A percentile compares a stretch with the other conserved stretches of the same genome.
These are phyloP conservation scores for Globisporangium spiculum DNA, from an alignment of 352 stramenopile genomes.

Conservation along the genomic window DNA sequence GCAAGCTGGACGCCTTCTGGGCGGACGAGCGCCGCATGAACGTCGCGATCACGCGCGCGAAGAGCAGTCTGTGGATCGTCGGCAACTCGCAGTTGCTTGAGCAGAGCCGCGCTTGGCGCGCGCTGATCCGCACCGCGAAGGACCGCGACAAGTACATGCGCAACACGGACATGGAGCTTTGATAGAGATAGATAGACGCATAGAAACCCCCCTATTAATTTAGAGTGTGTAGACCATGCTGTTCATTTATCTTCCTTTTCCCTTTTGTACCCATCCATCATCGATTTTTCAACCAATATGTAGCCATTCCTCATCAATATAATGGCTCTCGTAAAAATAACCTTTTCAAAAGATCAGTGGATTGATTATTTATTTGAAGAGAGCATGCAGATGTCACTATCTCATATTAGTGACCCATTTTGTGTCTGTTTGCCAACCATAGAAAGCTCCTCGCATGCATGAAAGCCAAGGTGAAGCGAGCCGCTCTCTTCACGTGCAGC, in stretches of 20 bases:
- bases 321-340: not conserved
- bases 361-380: constrained; percentile 12
- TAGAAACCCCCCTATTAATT: not conserved
- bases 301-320: constrained; percentile 1
- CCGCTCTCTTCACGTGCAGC: not conserved
- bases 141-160: constrained; percentile 42
- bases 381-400: not conserved
- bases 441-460: not conserved
- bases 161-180: constrained; percentile 23
- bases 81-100: constrained; percentile 69
- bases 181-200: constrained; percentile 6
- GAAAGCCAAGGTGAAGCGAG: not conserved
- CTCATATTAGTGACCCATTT: not conserved
- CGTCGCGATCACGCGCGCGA: constrained; percentile 97
- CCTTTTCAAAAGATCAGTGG: not conserved
- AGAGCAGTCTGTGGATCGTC: constrained; percentile 91
- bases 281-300: constrained; percentile 1
- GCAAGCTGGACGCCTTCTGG: constrained; percentile 87
- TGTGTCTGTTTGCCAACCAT: constrained; percentile 12
- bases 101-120: constrained; percentile 63
- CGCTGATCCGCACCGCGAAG: constrained; percentile 68
- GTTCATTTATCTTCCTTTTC: not conserved
- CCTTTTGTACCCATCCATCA: not conserved
- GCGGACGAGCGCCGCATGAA: constrained; percentile 98
- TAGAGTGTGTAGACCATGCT: not conserved